Base-by-base conservation (phyloP, 78 protist genomes). In the Monosiga brevicollis region DNA sequence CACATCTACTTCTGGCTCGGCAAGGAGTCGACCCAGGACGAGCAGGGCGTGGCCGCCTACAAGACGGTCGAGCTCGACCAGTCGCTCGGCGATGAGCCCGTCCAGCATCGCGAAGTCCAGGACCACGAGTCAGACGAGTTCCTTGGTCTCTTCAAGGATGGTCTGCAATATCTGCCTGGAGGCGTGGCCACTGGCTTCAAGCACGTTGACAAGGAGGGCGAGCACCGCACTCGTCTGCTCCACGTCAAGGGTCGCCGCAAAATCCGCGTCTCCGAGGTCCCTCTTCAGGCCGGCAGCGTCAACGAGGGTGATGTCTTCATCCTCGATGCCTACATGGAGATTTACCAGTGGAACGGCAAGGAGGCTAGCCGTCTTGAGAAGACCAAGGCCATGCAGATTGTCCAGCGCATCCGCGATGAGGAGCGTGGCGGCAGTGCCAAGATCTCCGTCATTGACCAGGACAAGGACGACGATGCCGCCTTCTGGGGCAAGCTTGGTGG, bases 21-120 rank as follows among this genome's bases (percentile, higher is more conserved):
- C 80, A 39, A 2, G 37, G 75, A 71, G 32, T 3, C 76, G 15
- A 22, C 79, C 23, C 85, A 79, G 79, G 95, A 92, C 71, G 93
- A 92, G 87, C 1, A 6, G 6, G 95, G 93, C 42, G 78, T 89
- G 24, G 90, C 91, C 25, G 95, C 95, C 41, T 83, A 85, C 83
- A 89, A 89, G 86, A 84, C 93, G 1, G 91, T 90, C 73, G 93
- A 89, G 85, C 84, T 92, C 3, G 92, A 87, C 80, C 84, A 85
- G 62, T 34, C 0, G 40, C 73, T 82, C 37, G 81, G 62, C 20
- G 87, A 74, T 40, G 86, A 26, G 34, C 82, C 88, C 73, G 86
- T 81, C 38, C 92, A 91, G 78, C 78, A 84, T 38, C 87, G 92
- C 42, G 88, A 87, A 83, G 82, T 78, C 34, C 82, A 84, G 79